phyloP scores from a whole-genome alignment of 108 stramenopile species.

The Skeletonema tropicum region DNA sequence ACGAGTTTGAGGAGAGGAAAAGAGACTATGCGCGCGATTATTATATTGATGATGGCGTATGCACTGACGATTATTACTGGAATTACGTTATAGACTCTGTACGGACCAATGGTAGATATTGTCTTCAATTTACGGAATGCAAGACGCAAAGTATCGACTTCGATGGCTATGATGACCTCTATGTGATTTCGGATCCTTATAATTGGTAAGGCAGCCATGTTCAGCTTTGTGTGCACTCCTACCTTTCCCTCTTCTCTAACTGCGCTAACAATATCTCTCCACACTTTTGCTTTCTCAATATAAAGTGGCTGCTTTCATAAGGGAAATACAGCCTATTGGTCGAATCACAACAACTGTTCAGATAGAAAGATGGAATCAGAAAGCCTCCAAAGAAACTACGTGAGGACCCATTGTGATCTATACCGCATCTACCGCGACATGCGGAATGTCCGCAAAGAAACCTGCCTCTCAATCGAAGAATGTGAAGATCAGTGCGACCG shows the following conservation, averaged over 20 bases:
- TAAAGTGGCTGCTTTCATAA: not conserved
- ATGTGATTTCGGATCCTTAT: too few species aligned
- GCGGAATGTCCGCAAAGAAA: not conserved
- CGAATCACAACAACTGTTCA: not conserved
- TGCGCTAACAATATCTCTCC: too few species aligned
- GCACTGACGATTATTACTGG: not conserved
- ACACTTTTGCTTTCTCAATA: too few species aligned
- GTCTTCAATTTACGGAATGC: not conserved
- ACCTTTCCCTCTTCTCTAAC: too few species aligned
- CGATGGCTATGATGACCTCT: not conserved
- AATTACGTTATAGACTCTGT: not conserved
- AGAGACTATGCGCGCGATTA: not conserved
- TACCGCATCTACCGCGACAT: not conserved
- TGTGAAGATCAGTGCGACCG: not conserved
- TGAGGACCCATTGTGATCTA: not conserved
- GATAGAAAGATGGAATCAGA: not conserved
- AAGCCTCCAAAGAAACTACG: not conserved
- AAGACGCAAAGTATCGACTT: not conserved
- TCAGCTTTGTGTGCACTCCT: too few species aligned
- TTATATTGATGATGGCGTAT: not conserved
- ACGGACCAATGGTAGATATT: not conserved
- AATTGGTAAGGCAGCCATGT: too few species aligned
- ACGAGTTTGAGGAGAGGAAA: too few species aligned
- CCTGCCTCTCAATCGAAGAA: not conserved
- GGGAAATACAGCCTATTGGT: not conserved